phyloP scores from a whole-genome alignment of 805 yeast species.

The Pichia scutulata region DNA sequence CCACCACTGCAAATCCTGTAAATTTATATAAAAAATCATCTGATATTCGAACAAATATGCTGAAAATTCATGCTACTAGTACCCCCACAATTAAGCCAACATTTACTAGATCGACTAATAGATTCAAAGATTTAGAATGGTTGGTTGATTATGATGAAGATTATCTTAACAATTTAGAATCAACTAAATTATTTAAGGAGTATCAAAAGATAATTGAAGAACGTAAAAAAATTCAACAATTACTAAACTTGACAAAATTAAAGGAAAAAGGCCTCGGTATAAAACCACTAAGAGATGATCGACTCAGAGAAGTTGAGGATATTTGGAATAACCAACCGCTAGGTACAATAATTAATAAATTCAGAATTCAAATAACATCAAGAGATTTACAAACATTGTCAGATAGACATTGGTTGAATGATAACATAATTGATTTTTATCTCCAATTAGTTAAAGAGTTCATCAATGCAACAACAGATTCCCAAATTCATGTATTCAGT shows the following conservation, averaged over 20 bases:
- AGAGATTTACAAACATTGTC: conserved; percentile 66
- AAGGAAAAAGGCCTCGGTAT: conserved; percentile 28
- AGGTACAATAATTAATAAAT: conserved; percentile 27
- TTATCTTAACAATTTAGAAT: conserved; percentile 24
- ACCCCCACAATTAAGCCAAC: conserved; percentile 6
- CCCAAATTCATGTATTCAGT: conserved; percentile 61
- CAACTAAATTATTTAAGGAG: conserved; percentile 29
- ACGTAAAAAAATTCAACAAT: conserved; percentile 30
- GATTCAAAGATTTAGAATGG: conserved; percentile 27
- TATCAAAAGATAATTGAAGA: conserved; percentile 39
- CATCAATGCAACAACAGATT: conserved; percentile 15
- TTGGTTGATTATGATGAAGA: conserved; percentile 25
- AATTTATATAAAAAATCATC: conserved; percentile 1
- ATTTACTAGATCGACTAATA: conserved; percentile 16
- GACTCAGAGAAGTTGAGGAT: conserved; percentile 28
- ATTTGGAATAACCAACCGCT: conserved; percentile 27
- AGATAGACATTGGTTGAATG: conserved; percentile 81
- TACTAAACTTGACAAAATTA: conserved; percentile 29
- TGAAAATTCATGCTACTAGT: not conserved
- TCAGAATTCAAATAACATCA: conserved; percentile 51
- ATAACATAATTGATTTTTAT: conserved; percentile 80
- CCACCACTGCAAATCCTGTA: conserved; percentile 7
- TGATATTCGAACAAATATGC: not conserved
- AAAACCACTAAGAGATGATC: conserved; percentile 26
- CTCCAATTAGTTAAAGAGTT: conserved; percentile 43